Base-by-base conservation (phyloP, 2,329 filamentous ascomycete genomes). In the Verticillium nonalfalfae region DNA sequence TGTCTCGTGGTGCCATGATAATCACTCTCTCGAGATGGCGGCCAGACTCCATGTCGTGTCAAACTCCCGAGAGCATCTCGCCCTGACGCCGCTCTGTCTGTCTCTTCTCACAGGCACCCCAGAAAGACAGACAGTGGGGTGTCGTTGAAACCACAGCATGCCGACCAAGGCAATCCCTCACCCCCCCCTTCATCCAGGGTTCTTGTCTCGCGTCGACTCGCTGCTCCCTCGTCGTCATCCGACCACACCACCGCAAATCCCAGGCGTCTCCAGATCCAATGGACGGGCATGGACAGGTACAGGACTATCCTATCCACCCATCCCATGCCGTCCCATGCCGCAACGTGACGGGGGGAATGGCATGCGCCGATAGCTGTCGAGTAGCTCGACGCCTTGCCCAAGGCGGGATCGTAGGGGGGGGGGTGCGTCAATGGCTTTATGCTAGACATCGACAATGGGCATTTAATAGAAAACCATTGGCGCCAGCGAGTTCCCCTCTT, bases 391-490 rank as follows among this genome's bases (percentile, higher is more conserved):
- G 45, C 45, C 45, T 50, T 50, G 45, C 45, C 45, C 7, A 50
- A 50, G n/a, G 21, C 45, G 45, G 45, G 45, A n/a, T 21, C 45
- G 18, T 14, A 40, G n/a, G n/a, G 40, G 40, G n/a, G 40, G 45
- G 45, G 45, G 45, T 14, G 39, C 45, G 45, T 50, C 18, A 9
- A 50, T 26, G 45, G 45, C 18, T 26, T 50, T 21, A 50, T 50
- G 45, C 45, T 50, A 50, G 45, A 50, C 45, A 50, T 50, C 45
- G 18, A 50, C 45, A 50, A 21, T 50, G 10, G 26, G 15, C 57
- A 50, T 58, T 58, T 58, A 58, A 58, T 58, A 58, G 38, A 45
- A 26, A 50, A 45, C 57, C 57, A 58, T 58, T 58, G 57, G 57
- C 57, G 31, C 35, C 14, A 11, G 35, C 6, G 4, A 26, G 26